Base-by-base conservation (phyloP, 2,329 filamentous ascomycete genomes). In the Xylaria sp. region DNA sequence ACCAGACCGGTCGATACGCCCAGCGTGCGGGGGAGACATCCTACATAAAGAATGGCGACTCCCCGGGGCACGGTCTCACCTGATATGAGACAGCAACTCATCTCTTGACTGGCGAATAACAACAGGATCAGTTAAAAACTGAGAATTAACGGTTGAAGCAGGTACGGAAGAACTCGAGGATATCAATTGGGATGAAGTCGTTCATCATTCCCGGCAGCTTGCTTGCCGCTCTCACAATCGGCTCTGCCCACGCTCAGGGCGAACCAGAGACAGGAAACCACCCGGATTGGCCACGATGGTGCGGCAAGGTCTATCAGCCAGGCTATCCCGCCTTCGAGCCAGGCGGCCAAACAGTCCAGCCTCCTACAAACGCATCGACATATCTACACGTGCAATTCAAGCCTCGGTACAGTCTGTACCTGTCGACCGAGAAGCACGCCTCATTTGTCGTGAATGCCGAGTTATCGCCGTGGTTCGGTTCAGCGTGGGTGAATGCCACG, bases 401-500 rank as follows among this genome's bases (percentile, higher is more conserved):
- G 39, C 75, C 79, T 5, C 75, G 79, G 1, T 76, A 79, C 66
- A 80, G 73, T 66, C 71, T 81, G 50, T 81, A 80, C 55, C 70
- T 81, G 1, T 73, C 73, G 13, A 73, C 69, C 50, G 79, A 80
- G 59, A 55, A 63, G 2, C 61, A 66, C 2, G 79, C 72, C 2
- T 74, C 77, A 16, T 77, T 80, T 56, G 69, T 80, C 4, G 73
- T 81, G 50, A 73, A 76, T 19, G 76, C 78, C 1, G 70, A 66
- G 6, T 62, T 79, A 4, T 80, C 78, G 4, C 69, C 70, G 3
- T 78, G 73, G 68, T 71, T 72, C 52, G 79, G 78, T 3, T 66
- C 65, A 2, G 66, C 71, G 1, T 78, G 76, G 66, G 69, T 71
- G 0, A 69, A 68, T 13, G 62, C 70, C 3, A 66, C 69, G 13